Base-by-base conservation (phyloP, 306 rosid genomes). In the Vicia faba region DNA sequence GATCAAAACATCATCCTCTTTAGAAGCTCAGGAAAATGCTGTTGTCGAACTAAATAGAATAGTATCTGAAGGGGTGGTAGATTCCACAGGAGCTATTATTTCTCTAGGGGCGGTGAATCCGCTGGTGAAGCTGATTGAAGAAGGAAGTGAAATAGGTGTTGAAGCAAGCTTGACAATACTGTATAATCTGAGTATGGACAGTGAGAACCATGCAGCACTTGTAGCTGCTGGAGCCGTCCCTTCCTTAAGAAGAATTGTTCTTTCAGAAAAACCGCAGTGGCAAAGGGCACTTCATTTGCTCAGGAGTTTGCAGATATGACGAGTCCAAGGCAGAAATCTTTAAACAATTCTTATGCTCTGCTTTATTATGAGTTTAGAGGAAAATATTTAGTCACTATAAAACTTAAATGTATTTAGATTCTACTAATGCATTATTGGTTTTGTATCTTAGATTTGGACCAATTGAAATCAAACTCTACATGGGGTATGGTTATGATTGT, bases 131-230 rank as follows among this genome's bases (percentile, higher is more conserved):
- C 80, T 92, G 72, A 76, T 92, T 20, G 93, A 89, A 72, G 89
- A 84, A 76, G 98, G 98, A 3, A 81, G 88, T 72, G 96, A 78
- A 44, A 75, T 69, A 54, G 88, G 80, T 5, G 65, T 79, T 3
- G 98, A 92, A 73, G 92, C 98, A 68, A 75, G 89, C 46, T 72
- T 92, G 76, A 84, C 84, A n/a, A 73, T 86, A 56, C 65, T 92
- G 38, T 78, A 86, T 75, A 89, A 86, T 80, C 82, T 92, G 73
- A 86, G 98, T 80, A 84, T 83, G 91, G 92, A 89, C 75, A 45
- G 71, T 50, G 91, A 89, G 81, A 92, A 89, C 64, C 98, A 87
- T 81, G 26, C 83, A 2, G 85, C 82, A 41, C 82, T 92, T 46
- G 14, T 89, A 61, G 86, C 88, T 39, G 95, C 95, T 29, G 95